Evolutionary conservation across 768 basidiomycete species (phyloP).

Genomic region (Hygrocybe coccinea): DNA sequence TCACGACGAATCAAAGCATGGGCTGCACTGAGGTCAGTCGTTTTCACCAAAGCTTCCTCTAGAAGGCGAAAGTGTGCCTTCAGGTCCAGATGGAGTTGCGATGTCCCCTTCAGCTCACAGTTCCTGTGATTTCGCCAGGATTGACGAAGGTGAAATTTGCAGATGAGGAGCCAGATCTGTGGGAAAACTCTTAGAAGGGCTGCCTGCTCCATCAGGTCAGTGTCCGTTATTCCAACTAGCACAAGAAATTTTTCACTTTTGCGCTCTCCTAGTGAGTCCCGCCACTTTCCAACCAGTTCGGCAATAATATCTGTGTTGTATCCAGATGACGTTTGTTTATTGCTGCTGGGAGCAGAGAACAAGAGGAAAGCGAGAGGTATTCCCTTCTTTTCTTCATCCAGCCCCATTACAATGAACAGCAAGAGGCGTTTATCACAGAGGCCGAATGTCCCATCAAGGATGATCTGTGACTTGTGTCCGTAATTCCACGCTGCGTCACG

Average conservation of each 20-base stretch:
- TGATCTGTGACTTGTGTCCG: slow-evolving; percentile 15
- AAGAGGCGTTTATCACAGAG: slow-evolving; percentile 18
- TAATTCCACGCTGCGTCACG: slow-evolving; percentile 20
- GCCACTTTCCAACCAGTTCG: slow-evolving; percentile 25
- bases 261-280: slow-evolving; percentile 8
- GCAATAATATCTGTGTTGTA: slow-evolving; percentile 23
- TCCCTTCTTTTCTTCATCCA: slow-evolving; percentile 24
- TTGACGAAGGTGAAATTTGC: slow-evolving; percentile 35
- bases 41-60: background rate
- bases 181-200: slow-evolving; percentile 29
- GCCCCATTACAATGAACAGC: slow-evolving; percentile 29
- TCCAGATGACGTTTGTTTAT: slow-evolving; percentile 22
- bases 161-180: slow-evolving; percentile 29
- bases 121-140: slow-evolving; percentile 31
- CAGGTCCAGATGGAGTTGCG: slow-evolving; percentile 4
- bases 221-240: slow-evolving; percentile 30
- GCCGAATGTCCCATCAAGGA: slow-evolving; percentile 23
- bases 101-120: slow-evolving; percentile 6
- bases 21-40: background rate
- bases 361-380: slow-evolving; percentile 24
- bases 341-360: slow-evolving; percentile 26
- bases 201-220: slow-evolving; percentile 29
- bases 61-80: slow-evolving; percentile 1
- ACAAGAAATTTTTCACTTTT: slow-evolving; percentile 17
- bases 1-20: background rate